Percentiles rank a stretch among this genome's conserved stretches.
Evolutionary conservation across 768 basidiomycete species (phyloP).

Genomic region (Suillus plorans): DNA sequence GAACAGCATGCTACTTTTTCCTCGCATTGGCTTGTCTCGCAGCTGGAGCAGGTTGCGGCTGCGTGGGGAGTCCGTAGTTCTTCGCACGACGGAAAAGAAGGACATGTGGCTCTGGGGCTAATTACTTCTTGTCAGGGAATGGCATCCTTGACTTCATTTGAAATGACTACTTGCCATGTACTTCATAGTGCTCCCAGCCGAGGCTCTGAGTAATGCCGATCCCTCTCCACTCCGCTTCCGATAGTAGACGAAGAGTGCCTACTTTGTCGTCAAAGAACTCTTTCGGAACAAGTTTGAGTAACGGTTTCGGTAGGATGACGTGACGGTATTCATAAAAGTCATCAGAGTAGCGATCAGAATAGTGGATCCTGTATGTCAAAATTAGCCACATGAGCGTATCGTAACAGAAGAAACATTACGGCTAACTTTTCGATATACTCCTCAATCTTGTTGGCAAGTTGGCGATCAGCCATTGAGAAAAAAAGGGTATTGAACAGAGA

Average conservation of each 20-base stretch:
- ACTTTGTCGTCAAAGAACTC: slow-evolving; percentile 76
- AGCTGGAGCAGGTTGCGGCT: slow-evolving; percentile 38
- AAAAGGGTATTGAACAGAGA: slow-evolving; percentile 9
- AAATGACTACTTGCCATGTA: slow-evolving; percentile 66
- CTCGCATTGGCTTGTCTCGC: slow-evolving; percentile 43
- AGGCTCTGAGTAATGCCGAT: slow-evolving; percentile 96
- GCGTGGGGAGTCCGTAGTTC: slow-evolving; percentile 57
- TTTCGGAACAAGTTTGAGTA: slow-evolving; percentile 92
- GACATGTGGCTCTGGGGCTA: slow-evolving; percentile 92
- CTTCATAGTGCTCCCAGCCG: slow-evolving; percentile 97
- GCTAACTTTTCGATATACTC: slow-evolving; percentile 78
- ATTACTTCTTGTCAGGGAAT: slow-evolving; percentile 15
- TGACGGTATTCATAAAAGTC: slow-evolving; percentile 95
- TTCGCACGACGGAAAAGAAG: slow-evolving; percentile 86
- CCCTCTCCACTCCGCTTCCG: slow-evolving; percentile 92
- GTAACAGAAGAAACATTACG: slow-evolving; percentile 10
- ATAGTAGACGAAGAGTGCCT: slow-evolving; percentile 77
- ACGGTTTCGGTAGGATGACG: slow-evolving; percentile 93
- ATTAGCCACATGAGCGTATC: slow-evolving; percentile 17
- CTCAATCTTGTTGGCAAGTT: slow-evolving; percentile 55
- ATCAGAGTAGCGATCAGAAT: slow-evolving; percentile 91
- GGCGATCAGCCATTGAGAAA: slow-evolving; percentile 29
- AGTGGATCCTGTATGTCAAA: slow-evolving; percentile 64
- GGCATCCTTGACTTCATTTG: not conserved
- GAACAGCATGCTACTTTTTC: slow-evolving; percentile 37